Conservation (phyloP, 129 eudicot species). For the Tagetes erecta region DNA sequence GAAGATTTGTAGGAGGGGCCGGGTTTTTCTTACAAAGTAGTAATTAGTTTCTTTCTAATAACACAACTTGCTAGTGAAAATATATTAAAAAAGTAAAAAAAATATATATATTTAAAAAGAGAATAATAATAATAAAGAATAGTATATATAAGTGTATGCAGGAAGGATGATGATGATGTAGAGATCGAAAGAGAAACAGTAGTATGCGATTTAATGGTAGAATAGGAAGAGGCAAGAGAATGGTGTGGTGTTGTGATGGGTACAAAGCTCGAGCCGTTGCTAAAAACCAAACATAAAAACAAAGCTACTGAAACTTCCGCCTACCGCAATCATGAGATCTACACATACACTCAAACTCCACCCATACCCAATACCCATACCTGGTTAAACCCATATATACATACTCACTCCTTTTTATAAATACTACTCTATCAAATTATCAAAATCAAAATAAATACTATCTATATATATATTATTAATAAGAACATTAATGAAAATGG, state of each 20-base stretch:
- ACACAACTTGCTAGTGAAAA: too few species aligned
- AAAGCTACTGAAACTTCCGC: constrained; percentile 32
- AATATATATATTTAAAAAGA: too few species aligned
- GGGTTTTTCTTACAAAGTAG: too few species aligned
- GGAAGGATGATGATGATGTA: constrained; percentile 6
- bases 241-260: constrained; percentile 26
- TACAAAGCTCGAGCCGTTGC: not conserved
- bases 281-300: constrained; percentile 34
- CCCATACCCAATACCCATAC: constrained; percentile 14
- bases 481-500: too few species aligned
- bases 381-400: not conserved
- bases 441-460: too few species aligned
- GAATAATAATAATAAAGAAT: too few species aligned
- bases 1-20: too few species aligned
- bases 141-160: not conserved
- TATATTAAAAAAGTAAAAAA: too few species aligned
- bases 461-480: too few species aligned
- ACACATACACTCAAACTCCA: constrained; percentile 23
- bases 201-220: constrained; percentile 21
- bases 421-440: too few species aligned
- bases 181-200: constrained; percentile 1
- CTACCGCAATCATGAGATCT: constrained; percentile 40
- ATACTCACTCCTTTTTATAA: not conserved
- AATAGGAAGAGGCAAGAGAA: constrained; percentile 24
- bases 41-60: too few species aligned